These are phyloP conservation scores for Aleurites moluccanus DNA, from an alignment of 441 rosid species.

Conservation along the genomic window DNA sequence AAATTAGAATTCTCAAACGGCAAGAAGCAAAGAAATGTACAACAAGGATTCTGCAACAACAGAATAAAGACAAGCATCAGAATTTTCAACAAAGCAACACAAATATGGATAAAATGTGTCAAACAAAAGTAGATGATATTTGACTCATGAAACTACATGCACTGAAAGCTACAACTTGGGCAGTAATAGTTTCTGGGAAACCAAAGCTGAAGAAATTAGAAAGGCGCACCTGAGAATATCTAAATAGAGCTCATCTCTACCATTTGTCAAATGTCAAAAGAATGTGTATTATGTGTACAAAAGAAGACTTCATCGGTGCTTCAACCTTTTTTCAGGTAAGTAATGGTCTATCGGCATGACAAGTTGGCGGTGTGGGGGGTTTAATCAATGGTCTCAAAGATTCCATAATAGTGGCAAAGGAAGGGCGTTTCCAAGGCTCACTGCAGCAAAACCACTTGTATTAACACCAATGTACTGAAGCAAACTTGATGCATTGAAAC, in stretches of 20 bases:
- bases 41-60: conserved; percentile 40
- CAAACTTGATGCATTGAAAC: neutral
- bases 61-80: neutral
- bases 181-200: neutral
- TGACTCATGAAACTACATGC: conserved; percentile 1
- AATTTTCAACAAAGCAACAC: neutral
- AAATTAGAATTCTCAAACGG: conserved; percentile 29
- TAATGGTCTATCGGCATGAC: conserved; percentile 49
- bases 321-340: conserved; percentile 33
- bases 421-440: conserved; percentile 97
- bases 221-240: conserved; percentile 39
- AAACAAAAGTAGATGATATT: neutral
- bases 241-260: conserved; percentile 41
- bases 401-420: conserved; percentile 86
- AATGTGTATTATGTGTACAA: conserved; percentile 69
- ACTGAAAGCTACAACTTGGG: neutral
- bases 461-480: conserved; percentile 3
- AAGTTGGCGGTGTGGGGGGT: conserved; percentile 54
- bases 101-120: neutral
- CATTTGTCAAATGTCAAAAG: conserved; percentile 48
- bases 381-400: conserved; percentile 71
- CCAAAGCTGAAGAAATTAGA: conserved; percentile 9
- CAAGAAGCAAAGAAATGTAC: conserved; percentile 38
- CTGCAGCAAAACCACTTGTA: conserved; percentile 42
- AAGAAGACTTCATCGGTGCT: conserved; percentile 27